phyloP scores from a whole-genome alignment of 2,329 filamentous ascomycete genomes.

The Periglandula ipomoeae region DNA sequence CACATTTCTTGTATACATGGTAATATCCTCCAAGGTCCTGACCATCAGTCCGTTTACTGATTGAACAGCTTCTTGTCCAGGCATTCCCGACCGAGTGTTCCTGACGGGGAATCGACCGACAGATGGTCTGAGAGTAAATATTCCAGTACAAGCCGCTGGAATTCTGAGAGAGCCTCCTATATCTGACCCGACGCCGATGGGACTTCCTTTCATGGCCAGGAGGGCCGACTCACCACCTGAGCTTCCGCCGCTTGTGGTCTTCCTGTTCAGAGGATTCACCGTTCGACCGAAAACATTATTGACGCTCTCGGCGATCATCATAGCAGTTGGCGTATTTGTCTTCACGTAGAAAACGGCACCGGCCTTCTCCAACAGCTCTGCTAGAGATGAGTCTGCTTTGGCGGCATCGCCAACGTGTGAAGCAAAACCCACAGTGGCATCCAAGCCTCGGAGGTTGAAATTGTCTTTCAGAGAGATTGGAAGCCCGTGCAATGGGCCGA shows the following conservation, averaged over 20 bases:
- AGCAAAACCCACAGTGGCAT: constrained; percentile 55
- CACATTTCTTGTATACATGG: constrained; percentile 43
- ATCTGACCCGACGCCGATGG: constrained; percentile 55
- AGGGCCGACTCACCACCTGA: constrained; percentile 60
- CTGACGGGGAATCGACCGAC: constrained; percentile 51
- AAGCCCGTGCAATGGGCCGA: constrained; percentile 57
- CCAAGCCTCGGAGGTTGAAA: constrained; percentile 52
- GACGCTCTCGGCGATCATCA: constrained; percentile 60
- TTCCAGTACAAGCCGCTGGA: constrained; percentile 46
- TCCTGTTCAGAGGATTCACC: constrained; percentile 50
- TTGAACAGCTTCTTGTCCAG: constrained; percentile 55
- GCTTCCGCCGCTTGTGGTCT: constrained; percentile 53
- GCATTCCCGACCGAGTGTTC: constrained; percentile 45
- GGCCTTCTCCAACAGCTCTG: constrained; percentile 31
- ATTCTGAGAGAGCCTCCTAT: constrained; percentile 49
- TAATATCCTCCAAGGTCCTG: constrained; percentile 44
- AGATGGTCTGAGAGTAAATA: constrained; percentile 48
- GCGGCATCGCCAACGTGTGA: constrained; percentile 51
- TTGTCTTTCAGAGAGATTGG: constrained; percentile 63
- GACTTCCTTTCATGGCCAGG: constrained; percentile 47
- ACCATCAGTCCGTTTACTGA: constrained; percentile 58
- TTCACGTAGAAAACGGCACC: constrained; percentile 49
- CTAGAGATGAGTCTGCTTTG: constrained; percentile 29
- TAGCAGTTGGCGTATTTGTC: constrained; percentile 51
- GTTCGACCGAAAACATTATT: constrained; percentile 58